Conservation (phyloP, 2,329 filamentous ascomycete species). For the Macrophomina phaseolina region DNA sequence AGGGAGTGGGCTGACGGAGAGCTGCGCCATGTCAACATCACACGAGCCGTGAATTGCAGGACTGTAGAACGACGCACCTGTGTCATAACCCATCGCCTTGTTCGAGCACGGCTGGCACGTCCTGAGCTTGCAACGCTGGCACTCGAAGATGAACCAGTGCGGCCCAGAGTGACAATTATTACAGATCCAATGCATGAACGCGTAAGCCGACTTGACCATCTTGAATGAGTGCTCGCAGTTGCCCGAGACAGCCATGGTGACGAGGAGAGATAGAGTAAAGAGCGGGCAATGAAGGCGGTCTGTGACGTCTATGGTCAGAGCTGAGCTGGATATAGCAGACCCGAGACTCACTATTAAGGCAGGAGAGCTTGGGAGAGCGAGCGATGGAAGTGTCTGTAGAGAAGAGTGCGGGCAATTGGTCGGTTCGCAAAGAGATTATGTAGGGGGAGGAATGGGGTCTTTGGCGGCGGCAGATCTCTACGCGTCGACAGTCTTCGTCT, state of each 20-base stretch:
- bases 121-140: slow-evolving; percentile 57
- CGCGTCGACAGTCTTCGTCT: no score
- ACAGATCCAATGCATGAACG: slow-evolving; percentile 59
- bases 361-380: no score
- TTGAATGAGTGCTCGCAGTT: slow-evolving; percentile 57
- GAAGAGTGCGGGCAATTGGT: no score
- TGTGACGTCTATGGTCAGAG: no score
- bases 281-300: no score
- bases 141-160: slow-evolving; percentile 59
- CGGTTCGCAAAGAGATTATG: no score
- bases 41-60: slow-evolving; percentile 5
- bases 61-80: neutral
- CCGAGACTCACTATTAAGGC: no score
- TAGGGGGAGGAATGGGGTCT: no score
- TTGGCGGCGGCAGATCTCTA: no score
- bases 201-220: slow-evolving; percentile 59
- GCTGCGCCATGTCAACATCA: slow-evolving; percentile 25
- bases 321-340: no score
- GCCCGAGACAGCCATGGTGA: slow-evolving; percentile 53
- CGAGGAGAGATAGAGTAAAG: no score
- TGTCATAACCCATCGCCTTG: slow-evolving; percentile 44
- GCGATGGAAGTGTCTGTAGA: no score
- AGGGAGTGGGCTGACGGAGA: neutral
- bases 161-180: slow-evolving; percentile 58
- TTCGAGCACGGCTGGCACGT: slow-evolving; percentile 54